phyloP scores from a whole-genome alignment of 768 basidiomycete species.

The Tephrocybe sp. region DNA sequence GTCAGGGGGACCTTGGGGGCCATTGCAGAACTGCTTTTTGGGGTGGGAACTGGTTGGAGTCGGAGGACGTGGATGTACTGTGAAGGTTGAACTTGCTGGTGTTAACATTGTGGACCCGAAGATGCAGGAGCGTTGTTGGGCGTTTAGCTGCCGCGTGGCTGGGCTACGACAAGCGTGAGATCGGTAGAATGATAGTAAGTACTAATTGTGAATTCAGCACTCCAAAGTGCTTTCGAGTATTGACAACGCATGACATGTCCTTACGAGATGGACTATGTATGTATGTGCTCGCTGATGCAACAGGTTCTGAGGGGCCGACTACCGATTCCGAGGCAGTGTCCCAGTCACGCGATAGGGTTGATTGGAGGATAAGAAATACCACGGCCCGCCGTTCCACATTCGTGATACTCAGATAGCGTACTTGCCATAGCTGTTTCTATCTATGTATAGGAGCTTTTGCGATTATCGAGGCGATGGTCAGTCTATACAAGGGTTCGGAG shows the following conservation, averaged over 20 bases:
- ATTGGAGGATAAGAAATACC: constrained; percentile 8
- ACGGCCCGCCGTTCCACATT: no score
- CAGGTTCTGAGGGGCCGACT: no score
- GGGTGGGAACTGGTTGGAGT: not conserved
- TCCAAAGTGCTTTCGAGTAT: no score
- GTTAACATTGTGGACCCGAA: not conserved
- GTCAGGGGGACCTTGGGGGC: constrained; percentile 5
- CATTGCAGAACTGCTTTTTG: constrained; percentile 1
- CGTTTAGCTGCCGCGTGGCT: not conserved
- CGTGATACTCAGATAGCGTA: not conserved
- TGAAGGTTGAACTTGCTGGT: not conserved
- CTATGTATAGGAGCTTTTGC: not conserved
- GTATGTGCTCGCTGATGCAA: no score
- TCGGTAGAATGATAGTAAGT: not conserved
- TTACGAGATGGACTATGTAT: no score
- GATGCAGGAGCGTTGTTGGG: not conserved
- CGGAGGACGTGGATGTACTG: not conserved
- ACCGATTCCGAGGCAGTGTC: no score
- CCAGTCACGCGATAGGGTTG: no score
- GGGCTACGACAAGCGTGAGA: not conserved
- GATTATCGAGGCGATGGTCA: not conserved
- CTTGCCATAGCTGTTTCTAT: not conserved
- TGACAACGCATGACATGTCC: no score
- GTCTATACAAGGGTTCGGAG: not conserved
- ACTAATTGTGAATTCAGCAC: not conserved